Percentiles rank a stretch among this genome's conserved stretches.
Conservation (phyloP, 495 filamentous ascomycete species). For the Xylaria scruposa region DNA sequence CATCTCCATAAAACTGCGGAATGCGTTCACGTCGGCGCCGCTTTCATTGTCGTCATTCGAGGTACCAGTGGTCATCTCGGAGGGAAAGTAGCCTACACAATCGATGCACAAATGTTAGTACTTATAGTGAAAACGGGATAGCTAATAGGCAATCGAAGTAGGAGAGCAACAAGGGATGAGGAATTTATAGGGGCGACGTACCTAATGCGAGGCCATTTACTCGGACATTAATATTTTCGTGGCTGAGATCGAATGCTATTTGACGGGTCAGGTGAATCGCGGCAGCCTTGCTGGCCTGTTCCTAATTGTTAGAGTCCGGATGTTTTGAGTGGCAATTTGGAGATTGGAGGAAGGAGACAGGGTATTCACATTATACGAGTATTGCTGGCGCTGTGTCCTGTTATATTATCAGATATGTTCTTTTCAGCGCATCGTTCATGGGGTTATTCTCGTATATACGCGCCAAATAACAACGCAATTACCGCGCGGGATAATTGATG, state of each 20-base stretch:
- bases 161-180: not conserved
- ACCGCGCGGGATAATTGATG: not conserved
- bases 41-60: conserved; percentile 61
- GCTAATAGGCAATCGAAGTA: not conserved
- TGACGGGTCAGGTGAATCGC: conserved; percentile 71
- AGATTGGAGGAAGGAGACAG: not conserved
- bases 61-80: conserved; percentile 68
- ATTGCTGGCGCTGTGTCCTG: conserved; percentile 69
- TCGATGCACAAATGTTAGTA: not conserved
- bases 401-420: conserved; percentile 48
- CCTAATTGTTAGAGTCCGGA: not conserved
- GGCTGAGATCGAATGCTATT: conserved; percentile 48
- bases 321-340: not conserved
- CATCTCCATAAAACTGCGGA: conserved; percentile 24
- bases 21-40: conserved; percentile 5
- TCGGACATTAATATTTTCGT: conserved; percentile 62
- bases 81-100: conserved; percentile 62
- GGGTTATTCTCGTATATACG: not conserved
- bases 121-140: not conserved
- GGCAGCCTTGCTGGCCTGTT: conserved; percentile 70
- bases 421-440: not conserved
- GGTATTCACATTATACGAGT: conserved; percentile 64
- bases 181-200: not conserved
- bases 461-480: not conserved
- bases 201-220: conserved; percentile 70